phyloP scores from a whole-genome alignment of 148 eudicot species.

The Arbutus unedo region DNA sequence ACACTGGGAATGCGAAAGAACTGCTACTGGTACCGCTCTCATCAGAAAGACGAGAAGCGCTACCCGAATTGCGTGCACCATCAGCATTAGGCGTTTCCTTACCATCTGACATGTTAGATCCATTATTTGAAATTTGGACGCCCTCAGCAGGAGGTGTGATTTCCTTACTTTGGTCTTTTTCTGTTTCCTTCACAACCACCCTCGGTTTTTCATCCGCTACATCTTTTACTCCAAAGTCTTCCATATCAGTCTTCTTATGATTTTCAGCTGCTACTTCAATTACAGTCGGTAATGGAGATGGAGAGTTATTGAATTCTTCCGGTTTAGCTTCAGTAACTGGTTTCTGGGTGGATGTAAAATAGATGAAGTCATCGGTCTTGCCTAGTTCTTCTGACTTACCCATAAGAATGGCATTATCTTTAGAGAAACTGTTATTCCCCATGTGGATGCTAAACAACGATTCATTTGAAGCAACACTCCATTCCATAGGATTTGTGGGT shows the following conservation, averaged over 20 bases:
- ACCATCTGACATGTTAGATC: slow-evolving; percentile 17
- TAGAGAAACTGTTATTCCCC: slow-evolving; percentile 49
- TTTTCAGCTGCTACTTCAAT: slow-evolving; percentile 24
- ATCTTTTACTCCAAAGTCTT: background rate
- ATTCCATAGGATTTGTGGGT: slow-evolving; percentile 30
- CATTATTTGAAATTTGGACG: background rate
- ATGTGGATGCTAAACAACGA: slow-evolving; percentile 54
- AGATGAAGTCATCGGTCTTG: slow-evolving; percentile 20
- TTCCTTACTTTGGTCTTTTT: slow-evolving; percentile 12
- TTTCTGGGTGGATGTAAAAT: background rate
- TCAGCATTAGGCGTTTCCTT: slow-evolving; percentile 16
- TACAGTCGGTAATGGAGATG: slow-evolving; percentile 29
- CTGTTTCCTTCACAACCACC: background rate
- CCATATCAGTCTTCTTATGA: slow-evolving; percentile 13
- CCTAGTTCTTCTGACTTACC: slow-evolving; percentile 30
- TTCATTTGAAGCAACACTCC: slow-evolving; percentile 53
- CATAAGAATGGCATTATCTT: slow-evolving; percentile 26
- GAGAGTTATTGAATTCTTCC: slow-evolving; percentile 8
- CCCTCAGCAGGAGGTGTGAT: slow-evolving; percentile 9
- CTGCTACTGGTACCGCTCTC: slow-evolving; percentile 37
- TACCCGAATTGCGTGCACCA: slow-evolving; percentile 15
- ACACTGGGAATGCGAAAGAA: slow-evolving; percentile 59
- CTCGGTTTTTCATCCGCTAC: slow-evolving; percentile 9
- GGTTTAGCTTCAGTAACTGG: slow-evolving; percentile 13
- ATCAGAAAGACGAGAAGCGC: slow-evolving; percentile 30